Conservation (phyloP, 2,329 filamentous ascomycete genomes). For the Mycosphaerella arachidis region DNA sequence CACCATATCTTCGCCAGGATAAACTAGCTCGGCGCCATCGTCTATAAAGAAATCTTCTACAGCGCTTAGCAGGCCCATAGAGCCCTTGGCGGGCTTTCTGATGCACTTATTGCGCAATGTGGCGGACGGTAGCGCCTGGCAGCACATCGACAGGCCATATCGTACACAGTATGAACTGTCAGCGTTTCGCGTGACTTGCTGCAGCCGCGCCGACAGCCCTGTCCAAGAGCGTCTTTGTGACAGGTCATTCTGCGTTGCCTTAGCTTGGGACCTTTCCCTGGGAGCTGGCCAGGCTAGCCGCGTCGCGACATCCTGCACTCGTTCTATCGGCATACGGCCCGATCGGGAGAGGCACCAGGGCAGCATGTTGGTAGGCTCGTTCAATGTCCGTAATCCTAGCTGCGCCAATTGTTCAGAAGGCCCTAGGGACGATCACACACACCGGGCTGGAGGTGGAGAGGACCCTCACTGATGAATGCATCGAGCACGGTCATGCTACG, state of each 20-base stretch:
- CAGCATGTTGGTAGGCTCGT: conserved; percentile 26
- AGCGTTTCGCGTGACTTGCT: conserved; percentile 30
- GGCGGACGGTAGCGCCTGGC: conserved; percentile 18
- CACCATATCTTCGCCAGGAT: not conserved
- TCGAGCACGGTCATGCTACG: conserved; percentile 22
- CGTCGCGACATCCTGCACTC: conserved; percentile 23
- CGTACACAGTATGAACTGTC: conserved; percentile 23
- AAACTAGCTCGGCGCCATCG: not conserved
- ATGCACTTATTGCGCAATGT: conserved; percentile 29
- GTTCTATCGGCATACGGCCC: conserved; percentile 26
- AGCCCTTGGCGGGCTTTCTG: conserved; percentile 16
- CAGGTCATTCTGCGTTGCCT: conserved; percentile 21
- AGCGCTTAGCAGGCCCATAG: conserved; percentile 12
- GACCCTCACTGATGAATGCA: conserved; percentile 16
- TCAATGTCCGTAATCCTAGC: conserved; percentile 17
- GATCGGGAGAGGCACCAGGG: conserved; percentile 30
- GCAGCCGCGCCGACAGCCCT: conserved; percentile 21
- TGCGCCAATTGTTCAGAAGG: conserved; percentile 24
- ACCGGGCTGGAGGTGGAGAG: conserved; percentile 26
- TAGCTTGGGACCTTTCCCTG: conserved; percentile 19
- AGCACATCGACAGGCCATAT: conserved; percentile 12
- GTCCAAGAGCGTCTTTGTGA: conserved; percentile 26
- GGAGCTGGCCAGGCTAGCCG: conserved; percentile 23
- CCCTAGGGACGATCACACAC: conserved; percentile 31
- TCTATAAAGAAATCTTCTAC: conserved; percentile 9